Evolutionary conservation across 2,329 filamentous ascomycete genomes (phyloP).

Genomic region (Fusarium cyanostomum): DNA sequence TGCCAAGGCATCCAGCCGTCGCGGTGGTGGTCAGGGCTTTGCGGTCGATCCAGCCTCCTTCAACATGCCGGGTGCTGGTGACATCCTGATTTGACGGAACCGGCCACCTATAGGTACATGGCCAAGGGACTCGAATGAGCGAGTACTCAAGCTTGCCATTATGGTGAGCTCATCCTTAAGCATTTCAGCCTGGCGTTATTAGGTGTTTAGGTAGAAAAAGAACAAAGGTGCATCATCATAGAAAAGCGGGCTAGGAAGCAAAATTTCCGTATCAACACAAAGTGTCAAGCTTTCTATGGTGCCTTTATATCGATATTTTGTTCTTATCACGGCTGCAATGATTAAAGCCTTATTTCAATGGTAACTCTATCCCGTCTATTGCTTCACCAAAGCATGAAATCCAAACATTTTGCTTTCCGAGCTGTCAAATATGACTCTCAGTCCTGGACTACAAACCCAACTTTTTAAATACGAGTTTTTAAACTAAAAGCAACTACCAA

Average conservation of each 20-base stretch:
- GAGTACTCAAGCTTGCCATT: neutral
- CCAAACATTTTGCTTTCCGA: neutral
- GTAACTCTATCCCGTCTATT: neutral
- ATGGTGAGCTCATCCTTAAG: conserved; percentile 5
- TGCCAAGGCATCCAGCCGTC: conserved; percentile 38
- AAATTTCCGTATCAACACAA: neutral
- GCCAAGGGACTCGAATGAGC: neutral
- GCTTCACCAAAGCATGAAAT: neutral
- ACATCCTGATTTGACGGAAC: conserved; percentile 44
- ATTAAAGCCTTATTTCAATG: neutral
- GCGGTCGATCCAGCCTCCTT: conserved; percentile 37
- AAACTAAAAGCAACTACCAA: neutral
- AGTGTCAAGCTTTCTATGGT: neutral
- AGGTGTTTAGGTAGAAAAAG: conserved; percentile 36
- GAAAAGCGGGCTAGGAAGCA: neutral
- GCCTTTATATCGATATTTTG: neutral
- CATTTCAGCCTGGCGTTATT: conserved; percentile 42
- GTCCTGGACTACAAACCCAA: neutral
- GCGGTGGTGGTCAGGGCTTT: conserved; percentile 36
- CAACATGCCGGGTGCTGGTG: conserved; percentile 42
- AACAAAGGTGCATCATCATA: conserved; percentile 15
- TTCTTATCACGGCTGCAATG: neutral
- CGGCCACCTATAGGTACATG: neutral
- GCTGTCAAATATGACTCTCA: neutral
- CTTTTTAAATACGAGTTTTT: neutral